Evolutionary conservation across 2,329 filamentous ascomycete genomes (phyloP), one percentile per base, ranked within the genome.

Genomic region (Albifimbria verrucaria): DNA sequence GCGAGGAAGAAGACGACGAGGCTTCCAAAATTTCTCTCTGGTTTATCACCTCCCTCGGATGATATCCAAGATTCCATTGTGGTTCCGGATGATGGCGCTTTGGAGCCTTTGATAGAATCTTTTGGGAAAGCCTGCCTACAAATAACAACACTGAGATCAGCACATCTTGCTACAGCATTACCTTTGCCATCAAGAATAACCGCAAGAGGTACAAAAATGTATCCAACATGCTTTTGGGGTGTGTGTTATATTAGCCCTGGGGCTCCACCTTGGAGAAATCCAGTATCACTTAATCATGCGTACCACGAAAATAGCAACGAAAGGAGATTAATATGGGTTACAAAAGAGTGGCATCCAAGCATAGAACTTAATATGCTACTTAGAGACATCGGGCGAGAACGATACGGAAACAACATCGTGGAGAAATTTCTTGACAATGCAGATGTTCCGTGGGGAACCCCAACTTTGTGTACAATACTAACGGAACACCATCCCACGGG

Each of bases 221-320:
- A 52, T 15, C 52, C 53, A 3, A 49, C 51, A 21, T 58, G 52
- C 23, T 55, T 53, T 11, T 58, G 57, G 57, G 57, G 52, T 10
- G 48, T 58, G 11, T 57, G 41, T 51, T 58, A 58, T 24, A 52
- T 55, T 26, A 49, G 52, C 7, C 55, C 57, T 6, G 49, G 53
- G 6, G 52, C 52, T 44, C 11, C 48, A 11, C 55, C 57, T 49
- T 52, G 55, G 7, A 51, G n/a, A n/a, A n/a, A n/a, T 52, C 21
- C 52, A 57, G 43, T 57, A 48, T 50, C 57, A 55, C 57, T 57
- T 17, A 55, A 57, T 24, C 55, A 55, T 49, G 53, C 49, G 12
- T 59, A 54, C 49, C 50, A 51, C 21, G 55, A 54, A 21, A 54
- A 57, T 41, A 17, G 41, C 3, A 43, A 54, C 17, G 50, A 54